Evolutionary conservation across 768 basidiomycete genomes (phyloP), one percentile per base, ranked within the genome.

Genomic region (Boletus tomentosulus): DNA sequence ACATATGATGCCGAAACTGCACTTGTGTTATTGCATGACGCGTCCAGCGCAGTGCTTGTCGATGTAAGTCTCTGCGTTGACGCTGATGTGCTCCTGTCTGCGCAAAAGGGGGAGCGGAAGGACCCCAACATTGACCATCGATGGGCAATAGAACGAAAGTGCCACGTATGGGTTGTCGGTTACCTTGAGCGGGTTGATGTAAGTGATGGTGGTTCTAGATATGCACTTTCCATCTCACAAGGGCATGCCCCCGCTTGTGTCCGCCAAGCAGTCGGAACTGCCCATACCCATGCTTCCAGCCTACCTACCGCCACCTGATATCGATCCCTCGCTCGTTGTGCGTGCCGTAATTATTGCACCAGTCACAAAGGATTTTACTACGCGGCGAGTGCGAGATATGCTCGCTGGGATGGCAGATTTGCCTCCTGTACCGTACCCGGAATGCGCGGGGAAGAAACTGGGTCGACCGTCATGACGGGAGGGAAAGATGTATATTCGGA

Each of bases 111-210:
- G 24, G 50, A 34, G 35, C 38, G 42, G 11, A 69, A 47, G 45
- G 56, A 57, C 12, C 49, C 33, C 0, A 51, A 49, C 12, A 45
- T 64, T 12, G 38, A 60, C 13, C 57, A 49, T 41, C 62, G 60
- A 31, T 87, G 86, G 86, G 72, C 78, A 25, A 69, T 74, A 39
- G 83, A 87, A 59, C 74, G 71, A 24, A 73, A 82, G 56, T 66
- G 73, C 57, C 73, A 73, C 35, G 69, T 85, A 35, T 78, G 80
- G 71, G 77, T 76, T 22, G 66, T 86, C 39, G 86, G 86, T 35
- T 74, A 83, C 63, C 67, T 87, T 48, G 86, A 87, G 61, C 64
- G 62, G 31, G 64, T 69, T 55, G 62, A 70, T 57, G 82, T 83
- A 64, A 54, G 75, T 72, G 50, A 44, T 25, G 27, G 16, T 50